Conservation (phyloP, 2,329 filamentous ascomycete species). For the Exophiala sp. region DNA sequence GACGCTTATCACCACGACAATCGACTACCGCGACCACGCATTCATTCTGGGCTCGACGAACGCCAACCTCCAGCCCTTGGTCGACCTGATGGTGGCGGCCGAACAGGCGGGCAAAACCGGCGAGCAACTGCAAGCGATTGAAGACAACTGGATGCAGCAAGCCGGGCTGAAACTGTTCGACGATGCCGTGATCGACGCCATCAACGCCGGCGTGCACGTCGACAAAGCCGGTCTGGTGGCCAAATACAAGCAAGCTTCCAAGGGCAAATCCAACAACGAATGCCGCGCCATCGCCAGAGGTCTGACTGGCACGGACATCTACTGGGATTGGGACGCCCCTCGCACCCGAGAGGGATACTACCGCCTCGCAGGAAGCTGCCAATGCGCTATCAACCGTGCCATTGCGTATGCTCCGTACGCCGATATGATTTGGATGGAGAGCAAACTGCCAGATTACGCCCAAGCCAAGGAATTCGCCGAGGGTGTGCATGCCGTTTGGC, state of each 20-base stretch:
- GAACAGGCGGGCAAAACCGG: conserved; percentile 77
- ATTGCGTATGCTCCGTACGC: conserved; percentile 88
- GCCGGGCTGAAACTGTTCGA: conserved; percentile 82
- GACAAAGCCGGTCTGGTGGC: conserved; percentile 64
- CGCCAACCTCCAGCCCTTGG: conserved; percentile 71
- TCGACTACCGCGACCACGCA: conserved; percentile 88
- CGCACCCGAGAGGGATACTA: conserved; percentile 94
- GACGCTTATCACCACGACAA: conserved; percentile 92
- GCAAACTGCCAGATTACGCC: conserved; percentile 82
- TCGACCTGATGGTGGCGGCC: conserved; percentile 83
- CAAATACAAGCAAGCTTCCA: conserved; percentile 60
- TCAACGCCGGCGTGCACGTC: conserved; percentile 60
- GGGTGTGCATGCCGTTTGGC: conserved; percentile 89
- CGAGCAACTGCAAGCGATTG: conserved; percentile 75
- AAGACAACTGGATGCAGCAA: conserved; percentile 77
- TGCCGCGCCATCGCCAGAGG: conserved; percentile 71
- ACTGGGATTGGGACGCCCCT: conserved; percentile 93
- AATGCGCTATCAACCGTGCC: conserved; percentile 84
- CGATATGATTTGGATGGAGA: conserved; percentile 99
- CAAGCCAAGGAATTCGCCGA: conserved; percentile 91
- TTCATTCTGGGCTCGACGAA: conserved; percentile 92
- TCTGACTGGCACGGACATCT: conserved; percentile 71
- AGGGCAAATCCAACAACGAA: conserved; percentile 82
- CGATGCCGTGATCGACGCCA: conserved; percentile 78
- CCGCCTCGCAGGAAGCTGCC: conserved; percentile 82